Conservation (phyloP, 352 stramenopile species). For the Globisporangium canariense region DNA sequence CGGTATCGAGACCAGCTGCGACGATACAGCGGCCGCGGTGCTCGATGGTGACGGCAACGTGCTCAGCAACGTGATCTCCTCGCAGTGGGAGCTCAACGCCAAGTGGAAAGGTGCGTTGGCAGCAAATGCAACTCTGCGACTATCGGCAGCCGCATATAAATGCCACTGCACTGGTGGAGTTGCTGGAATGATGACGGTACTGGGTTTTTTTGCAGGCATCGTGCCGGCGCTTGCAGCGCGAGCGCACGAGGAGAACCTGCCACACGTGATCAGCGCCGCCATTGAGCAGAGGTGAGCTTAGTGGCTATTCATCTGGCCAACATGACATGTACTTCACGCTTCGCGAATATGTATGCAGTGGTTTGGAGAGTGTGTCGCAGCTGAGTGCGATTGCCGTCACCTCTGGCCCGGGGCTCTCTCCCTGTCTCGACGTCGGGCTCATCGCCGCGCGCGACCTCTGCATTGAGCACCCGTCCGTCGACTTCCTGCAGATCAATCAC, state of each 20-base stretch:
- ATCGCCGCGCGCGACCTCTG: slow-evolving; percentile 82
- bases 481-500: slow-evolving; percentile 97
- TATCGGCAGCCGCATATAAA: too few relatives aligned
- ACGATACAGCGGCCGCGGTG: slow-evolving; percentile 92
- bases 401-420: slow-evolving; percentile 94
- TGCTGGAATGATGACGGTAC: neutral
- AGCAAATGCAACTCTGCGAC: neutral
- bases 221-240: slow-evolving; percentile 93
- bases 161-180: too few relatives aligned
- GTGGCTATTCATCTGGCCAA: neutral
- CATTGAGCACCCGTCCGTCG: slow-evolving; percentile 73
- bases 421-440: slow-evolving; percentile 95
- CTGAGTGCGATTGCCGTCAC: slow-evolving; percentile 96
- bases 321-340: neutral
- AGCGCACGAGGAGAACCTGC: slow-evolving; percentile 94
- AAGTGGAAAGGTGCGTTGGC: slow-evolving; percentile 67
- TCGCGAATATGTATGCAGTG: slow-evolving; percentile 30
- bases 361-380: slow-evolving; percentile 63
- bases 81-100: slow-evolving; percentile 88
- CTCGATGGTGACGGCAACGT: slow-evolving; percentile 89
- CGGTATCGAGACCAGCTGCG: slow-evolving; percentile 95
- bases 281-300: slow-evolving; percentile 77
- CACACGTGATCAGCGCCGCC: slow-evolving; percentile 90
- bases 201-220: slow-evolving; percentile 70
- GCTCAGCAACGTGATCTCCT: slow-evolving; percentile 92